phyloP scores from a whole-genome alignment of 164 flowering plant genomes.

The Brasenia schreberi region DNA sequence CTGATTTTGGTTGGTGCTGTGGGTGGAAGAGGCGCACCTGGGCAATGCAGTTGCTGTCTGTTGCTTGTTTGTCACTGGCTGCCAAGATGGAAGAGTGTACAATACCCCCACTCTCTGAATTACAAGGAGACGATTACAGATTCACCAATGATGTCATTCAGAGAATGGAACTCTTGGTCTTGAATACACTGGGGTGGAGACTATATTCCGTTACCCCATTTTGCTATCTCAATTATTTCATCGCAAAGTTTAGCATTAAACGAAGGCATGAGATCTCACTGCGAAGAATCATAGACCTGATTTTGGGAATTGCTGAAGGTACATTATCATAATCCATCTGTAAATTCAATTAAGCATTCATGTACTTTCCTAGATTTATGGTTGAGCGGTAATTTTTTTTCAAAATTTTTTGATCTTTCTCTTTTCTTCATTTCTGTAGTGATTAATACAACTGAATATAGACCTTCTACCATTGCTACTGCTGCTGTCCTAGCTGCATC shows the following conservation, averaged over 20 bases:
- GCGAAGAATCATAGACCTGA: constrained; percentile 19
- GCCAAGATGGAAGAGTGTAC: constrained; percentile 66
- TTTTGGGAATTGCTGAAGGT: constrained; percentile 41
- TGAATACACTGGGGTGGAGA: constrained; percentile 60
- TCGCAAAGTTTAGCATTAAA: constrained; percentile 22
- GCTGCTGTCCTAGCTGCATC: constrained; percentile 45
- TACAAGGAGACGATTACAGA: constrained; percentile 18
- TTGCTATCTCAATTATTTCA: constrained; percentile 37
- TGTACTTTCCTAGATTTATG: constrained; percentile 1
- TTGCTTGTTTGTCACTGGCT: constrained; percentile 53
- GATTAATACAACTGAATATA: constrained; percentile 24
- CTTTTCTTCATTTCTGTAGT: constrained; percentile 20
- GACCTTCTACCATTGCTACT: constrained; percentile 55
- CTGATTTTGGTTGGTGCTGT: not conserved
- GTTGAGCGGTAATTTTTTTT: not conserved
- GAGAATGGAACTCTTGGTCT: constrained; percentile 60
- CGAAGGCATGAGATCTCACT: constrained; percentile 8
- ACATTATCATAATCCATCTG: not conserved
- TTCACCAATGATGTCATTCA: constrained; percentile 31
- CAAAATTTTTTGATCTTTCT: not conserved
- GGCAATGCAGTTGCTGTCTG: constrained; percentile 47
- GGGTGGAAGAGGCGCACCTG: constrained; percentile 29
- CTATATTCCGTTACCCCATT: constrained; percentile 56
- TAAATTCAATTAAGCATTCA: not conserved
- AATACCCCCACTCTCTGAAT: constrained; percentile 33